Conservation (phyloP, 331 rosid species). For the Telfairia occidentalis region DNA sequence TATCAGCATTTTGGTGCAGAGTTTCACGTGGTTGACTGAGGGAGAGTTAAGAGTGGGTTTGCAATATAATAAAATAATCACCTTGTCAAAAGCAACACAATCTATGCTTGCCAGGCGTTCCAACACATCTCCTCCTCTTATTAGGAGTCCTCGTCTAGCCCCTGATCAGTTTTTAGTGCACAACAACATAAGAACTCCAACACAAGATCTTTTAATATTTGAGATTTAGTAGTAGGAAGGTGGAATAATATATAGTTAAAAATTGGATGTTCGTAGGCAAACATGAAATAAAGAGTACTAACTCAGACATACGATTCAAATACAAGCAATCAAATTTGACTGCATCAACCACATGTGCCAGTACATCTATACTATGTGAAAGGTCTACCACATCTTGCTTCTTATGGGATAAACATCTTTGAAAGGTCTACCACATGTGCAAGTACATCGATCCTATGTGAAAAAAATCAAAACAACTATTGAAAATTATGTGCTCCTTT, state of each 20-base stretch:
- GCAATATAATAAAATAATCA: constrained; percentile 14
- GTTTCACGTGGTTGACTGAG: not conserved
- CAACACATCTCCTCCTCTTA: constrained; percentile 91
- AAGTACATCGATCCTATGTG: too few species aligned
- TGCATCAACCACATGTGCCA: too few species aligned
- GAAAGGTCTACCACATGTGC: too few species aligned
- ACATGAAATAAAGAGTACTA: not conserved
- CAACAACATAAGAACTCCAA: not conserved
- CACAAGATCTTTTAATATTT: not conserved
- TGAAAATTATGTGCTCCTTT: not conserved
- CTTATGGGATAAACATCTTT: too few species aligned
- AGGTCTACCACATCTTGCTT: too few species aligned
- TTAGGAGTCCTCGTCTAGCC: constrained; percentile 92
- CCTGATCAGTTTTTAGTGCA: constrained; percentile 41
- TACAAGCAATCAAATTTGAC: constrained; percentile 2
- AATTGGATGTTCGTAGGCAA: not conserved
- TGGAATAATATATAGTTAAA: not conserved
- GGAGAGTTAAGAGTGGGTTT: not conserved
- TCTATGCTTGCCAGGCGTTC: constrained; percentile 75
- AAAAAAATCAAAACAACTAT: not conserved
- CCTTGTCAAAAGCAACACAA: constrained; percentile 86
- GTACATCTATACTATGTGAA: too few species aligned
- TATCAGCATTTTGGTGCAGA: not conserved
- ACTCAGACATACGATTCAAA: not conserved
- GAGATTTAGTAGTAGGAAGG: not conserved